phyloP scores from a whole-genome alignment of 495 filamentous ascomycete genomes.

The Aspergillus panamensis region DNA sequence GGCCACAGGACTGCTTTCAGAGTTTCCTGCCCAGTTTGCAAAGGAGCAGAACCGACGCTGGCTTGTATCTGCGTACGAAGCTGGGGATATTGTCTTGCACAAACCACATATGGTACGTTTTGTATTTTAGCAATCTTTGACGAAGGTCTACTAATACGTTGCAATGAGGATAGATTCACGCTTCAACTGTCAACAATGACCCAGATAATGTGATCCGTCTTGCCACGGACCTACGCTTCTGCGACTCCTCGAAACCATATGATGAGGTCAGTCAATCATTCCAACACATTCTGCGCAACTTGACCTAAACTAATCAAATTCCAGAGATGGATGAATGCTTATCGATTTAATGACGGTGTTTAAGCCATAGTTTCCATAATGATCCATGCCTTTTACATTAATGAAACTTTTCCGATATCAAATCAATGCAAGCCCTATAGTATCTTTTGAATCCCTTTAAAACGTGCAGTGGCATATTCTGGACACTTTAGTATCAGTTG shows the following conservation, averaged over 20 bases:
- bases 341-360: slow-evolving; percentile 37
- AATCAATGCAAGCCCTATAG: not conserved
- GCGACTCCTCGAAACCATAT: slow-evolving; percentile 47
- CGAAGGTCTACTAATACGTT: not conserved
- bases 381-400: not conserved
- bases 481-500: not conserved
- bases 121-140: not conserved
- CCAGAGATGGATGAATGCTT: slow-evolving; percentile 40
- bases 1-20: slow-evolving; percentile 46
- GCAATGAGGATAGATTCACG: slow-evolving; percentile 47
- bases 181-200: slow-evolving; percentile 54
- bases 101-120: slow-evolving; percentile 50
- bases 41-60: slow-evolving; percentile 43
- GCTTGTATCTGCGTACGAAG: slow-evolving; percentile 54
- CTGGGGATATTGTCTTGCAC: slow-evolving; percentile 61
- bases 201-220: slow-evolving; percentile 53
- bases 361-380: slow-evolving; percentile 10
- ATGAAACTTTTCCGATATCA: not conserved
- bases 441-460: not conserved
- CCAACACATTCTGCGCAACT: not conserved
- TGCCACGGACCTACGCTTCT: slow-evolving; percentile 55
- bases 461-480: slow-evolving; percentile 16
- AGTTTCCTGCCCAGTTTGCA: slow-evolving; percentile 44
- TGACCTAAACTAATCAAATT: slow-evolving; percentile 1
- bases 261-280: slow-evolving; percentile 34